These are phyloP conservation scores for Fusarium vanettenii DNA, from an alignment of 2,329 filamentous ascomycete genomes.

Conservation along the genomic window DNA sequence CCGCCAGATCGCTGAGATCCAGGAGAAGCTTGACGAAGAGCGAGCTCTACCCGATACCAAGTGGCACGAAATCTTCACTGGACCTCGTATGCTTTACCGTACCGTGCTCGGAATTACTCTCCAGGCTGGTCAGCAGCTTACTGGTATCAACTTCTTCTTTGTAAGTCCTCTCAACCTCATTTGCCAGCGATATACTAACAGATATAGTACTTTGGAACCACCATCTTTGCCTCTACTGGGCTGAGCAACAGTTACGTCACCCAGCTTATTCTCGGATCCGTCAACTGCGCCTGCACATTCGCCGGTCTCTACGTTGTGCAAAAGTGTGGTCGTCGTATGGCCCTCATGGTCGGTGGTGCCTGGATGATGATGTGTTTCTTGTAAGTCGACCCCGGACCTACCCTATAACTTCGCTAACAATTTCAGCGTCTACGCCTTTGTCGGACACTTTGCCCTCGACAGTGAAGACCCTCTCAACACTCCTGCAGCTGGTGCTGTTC, in stretches of 20 bases:
- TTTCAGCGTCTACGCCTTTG: constrained; percentile 58
- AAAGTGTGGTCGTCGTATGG: constrained; percentile 71
- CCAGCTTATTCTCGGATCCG: constrained; percentile 74
- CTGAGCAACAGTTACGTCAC: constrained; percentile 74
- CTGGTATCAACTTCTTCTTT: constrained; percentile 71
- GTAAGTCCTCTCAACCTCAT: neutral
- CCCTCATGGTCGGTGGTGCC: constrained; percentile 70
- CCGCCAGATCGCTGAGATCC: constrained; percentile 63
- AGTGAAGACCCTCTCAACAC: constrained; percentile 55
- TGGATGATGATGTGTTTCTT: constrained; percentile 69
- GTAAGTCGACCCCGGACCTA: constrained; percentile 42
- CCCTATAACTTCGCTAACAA: neutral
- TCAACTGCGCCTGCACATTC: constrained; percentile 76
- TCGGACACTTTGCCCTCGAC: constrained; percentile 60
- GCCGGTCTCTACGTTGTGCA: constrained; percentile 74
- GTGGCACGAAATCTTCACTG: constrained; percentile 73
- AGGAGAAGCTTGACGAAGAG: constrained; percentile 61
- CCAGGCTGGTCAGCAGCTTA: constrained; percentile 75
- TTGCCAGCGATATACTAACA: neutral
- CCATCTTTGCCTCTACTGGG: constrained; percentile 74
- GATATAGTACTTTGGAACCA: constrained; percentile 67
- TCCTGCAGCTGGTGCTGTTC: constrained; percentile 64
- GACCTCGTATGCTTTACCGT: constrained; percentile 73
- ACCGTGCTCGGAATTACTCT: constrained; percentile 71
- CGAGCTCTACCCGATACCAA: constrained; percentile 57